phyloP scores from a whole-genome alignment of 83 land plant species.

The Picea abies region DNA sequence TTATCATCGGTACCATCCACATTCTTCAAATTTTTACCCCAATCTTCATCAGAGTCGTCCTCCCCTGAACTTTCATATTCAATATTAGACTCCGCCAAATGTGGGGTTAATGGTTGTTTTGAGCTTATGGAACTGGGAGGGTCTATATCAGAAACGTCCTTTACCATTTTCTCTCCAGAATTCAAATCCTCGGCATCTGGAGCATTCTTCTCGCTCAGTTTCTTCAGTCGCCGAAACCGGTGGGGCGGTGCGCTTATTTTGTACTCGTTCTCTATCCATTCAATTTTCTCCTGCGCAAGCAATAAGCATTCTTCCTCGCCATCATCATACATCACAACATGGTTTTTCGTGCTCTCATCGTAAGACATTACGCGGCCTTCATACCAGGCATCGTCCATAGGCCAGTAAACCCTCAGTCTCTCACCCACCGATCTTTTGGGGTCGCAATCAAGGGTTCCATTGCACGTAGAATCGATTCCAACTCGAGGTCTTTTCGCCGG shows the following conservation, averaged over 20 bases:
- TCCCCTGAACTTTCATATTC: slow-evolving; percentile 18
- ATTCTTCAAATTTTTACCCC: slow-evolving; percentile 38
- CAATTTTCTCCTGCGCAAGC: slow-evolving; percentile 69
- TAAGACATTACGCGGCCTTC: slow-evolving; percentile 66
- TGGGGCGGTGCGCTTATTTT: slow-evolving; percentile 7
- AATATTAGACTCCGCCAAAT: not conserved
- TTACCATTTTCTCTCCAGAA: not conserved
- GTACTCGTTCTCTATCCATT: slow-evolving; percentile 44
- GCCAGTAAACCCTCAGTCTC: slow-evolving; percentile 88
- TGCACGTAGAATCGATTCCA: not conserved
- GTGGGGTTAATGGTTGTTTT: not conserved
- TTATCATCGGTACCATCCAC: slow-evolving; percentile 58
- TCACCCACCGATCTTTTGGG: slow-evolving; percentile 28
- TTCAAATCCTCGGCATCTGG: slow-evolving; percentile 5
- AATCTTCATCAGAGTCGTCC: slow-evolving; percentile 21
- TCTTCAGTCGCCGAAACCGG: slow-evolving; percentile 38
- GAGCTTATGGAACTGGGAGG: not conserved
- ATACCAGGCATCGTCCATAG: slow-evolving; percentile 84
- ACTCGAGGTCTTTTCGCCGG: not conserved
- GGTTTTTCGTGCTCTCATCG: slow-evolving; percentile 44
- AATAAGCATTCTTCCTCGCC: slow-evolving; percentile 74
- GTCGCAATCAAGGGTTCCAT: not conserved
- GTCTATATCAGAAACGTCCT: not conserved
- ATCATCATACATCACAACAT: slow-evolving; percentile 76
- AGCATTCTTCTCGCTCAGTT: slow-evolving; percentile 11